Evolutionary conservation across 108 stramenopile species (phyloP), one percentile per base, ranked within the genome.

Genomic region (Cylindrotheca fusiformis): DNA sequence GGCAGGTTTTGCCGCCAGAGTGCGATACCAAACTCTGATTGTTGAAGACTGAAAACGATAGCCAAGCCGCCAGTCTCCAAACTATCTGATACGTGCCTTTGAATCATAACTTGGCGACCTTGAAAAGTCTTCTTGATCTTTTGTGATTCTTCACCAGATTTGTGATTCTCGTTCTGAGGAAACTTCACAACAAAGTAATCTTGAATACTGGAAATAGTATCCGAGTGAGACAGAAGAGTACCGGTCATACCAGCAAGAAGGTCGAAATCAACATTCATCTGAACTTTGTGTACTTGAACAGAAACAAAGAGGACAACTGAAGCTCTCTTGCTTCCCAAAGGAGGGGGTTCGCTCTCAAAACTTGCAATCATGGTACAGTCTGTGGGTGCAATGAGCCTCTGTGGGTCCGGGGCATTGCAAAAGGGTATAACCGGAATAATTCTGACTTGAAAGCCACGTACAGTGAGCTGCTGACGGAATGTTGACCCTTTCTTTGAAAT

Each of bases 331-430:
- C 25, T 59, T 24, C 63, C 58, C 28, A 19, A 22, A 4, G 22
- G 3, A n/a, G 79, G 60, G 25, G 69, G 51, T 32, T 65, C 60
- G 25, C 82, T 81, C 69, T 90, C 85, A 63, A 90, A 74, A 48
- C 72, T 78, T 21, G 68, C 47, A 59, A 86, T 76, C 33, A 76
- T 52, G n/a, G 84, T 87, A 21, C 84, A 62, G 24, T 80, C 77
- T 24, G 68, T 72, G 4, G 81, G 79, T 19, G 58, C 65, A 55
- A 85, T 51, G 0, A 90, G 59, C 30, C 75, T 52, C 46, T 82
- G 73, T 1, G 73, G 44, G 8, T 74, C 68, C 0, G 53, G 52
- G 14, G 54, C 65, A 4, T 64, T 48, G 56, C 41, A 77, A 51
- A 80, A 72, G 26, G 60, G 68, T 41, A 72, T 74, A 28, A 76